phyloP scores from a whole-genome alignment of 495 filamentous ascomycete species.

The Tuber aestivum region DNA sequence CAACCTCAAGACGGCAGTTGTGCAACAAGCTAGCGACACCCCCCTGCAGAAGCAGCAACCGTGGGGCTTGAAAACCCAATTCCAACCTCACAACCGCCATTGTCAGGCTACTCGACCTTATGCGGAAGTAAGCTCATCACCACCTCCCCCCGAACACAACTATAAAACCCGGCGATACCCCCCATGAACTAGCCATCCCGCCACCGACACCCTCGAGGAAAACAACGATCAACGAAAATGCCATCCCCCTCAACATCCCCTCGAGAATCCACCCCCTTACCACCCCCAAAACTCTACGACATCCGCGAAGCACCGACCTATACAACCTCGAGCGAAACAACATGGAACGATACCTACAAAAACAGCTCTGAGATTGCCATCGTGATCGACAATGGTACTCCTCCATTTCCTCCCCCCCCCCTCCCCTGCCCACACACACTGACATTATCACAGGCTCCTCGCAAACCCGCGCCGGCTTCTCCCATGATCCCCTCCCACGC shows the following conservation, averaged over 20 bases:
- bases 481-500: constrained; percentile 73
- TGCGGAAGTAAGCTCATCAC: background rate
- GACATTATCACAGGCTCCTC: constrained; percentile 62
- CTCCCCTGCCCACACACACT: constrained; percentile 8
- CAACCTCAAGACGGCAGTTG: background rate
- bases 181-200: constrained; percentile 12
- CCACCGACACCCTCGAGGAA: background rate
- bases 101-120: background rate
- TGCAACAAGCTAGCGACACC: background rate
- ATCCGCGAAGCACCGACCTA: constrained; percentile 37
- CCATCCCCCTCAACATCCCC: constrained; percentile 23
- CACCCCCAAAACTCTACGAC: constrained; percentile 40
- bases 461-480: constrained; percentile 86
- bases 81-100: constrained; percentile 8
- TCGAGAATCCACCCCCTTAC: constrained; percentile 30
- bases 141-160: constrained; percentile 2
- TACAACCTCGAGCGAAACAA: constrained; percentile 4
- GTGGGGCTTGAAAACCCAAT: constrained; percentile 14
- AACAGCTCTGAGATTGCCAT: constrained; percentile 61
- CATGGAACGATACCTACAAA: constrained; percentile 36
- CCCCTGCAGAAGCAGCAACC: background rate
- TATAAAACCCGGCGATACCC: background rate
- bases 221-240: constrained; percentile 14
- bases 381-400: constrained; percentile 92
- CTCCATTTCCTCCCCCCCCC: constrained; percentile 2